A percentile compares a stretch with the other conserved stretches of the same genome.
These are phyloP conservation scores for Microcyclospora tardicrescens DNA, from an alignment of 2,329 filamentous ascomycete species.

Conservation along the genomic window DNA sequence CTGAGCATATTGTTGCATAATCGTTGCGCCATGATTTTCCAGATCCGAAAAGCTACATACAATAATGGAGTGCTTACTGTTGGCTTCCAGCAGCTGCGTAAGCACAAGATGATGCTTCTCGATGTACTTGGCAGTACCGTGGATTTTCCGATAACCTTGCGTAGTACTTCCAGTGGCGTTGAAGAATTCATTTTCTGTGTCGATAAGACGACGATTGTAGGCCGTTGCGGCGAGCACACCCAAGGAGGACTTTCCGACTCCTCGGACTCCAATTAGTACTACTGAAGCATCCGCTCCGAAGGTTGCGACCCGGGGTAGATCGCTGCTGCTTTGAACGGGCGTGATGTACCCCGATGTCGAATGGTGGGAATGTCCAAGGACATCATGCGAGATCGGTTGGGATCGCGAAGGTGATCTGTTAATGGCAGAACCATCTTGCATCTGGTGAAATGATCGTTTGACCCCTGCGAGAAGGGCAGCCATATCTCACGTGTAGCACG, in stretches of 20 bases:
- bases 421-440: slow-evolving; percentile 8
- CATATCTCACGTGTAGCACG: slow-evolving; percentile 7
- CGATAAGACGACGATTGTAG: slow-evolving; percentile 54
- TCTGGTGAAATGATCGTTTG: slow-evolving; percentile 18
- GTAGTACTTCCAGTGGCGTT: slow-evolving; percentile 50
- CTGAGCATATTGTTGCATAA: slow-evolving; percentile 49
- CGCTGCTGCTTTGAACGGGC: neutral
- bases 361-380: slow-evolving; percentile 5
- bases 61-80: slow-evolving; percentile 51
- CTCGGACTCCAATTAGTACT: slow-evolving; percentile 58
- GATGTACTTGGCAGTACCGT: slow-evolving; percentile 51
- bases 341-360: slow-evolving; percentile 1
- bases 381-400: slow-evolving; percentile 6
- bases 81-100: slow-evolving; percentile 44
- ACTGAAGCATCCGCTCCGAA: slow-evolving; percentile 56
- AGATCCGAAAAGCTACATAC: slow-evolving; percentile 59
- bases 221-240: slow-evolving; percentile 63
- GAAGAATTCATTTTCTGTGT: slow-evolving; percentile 56
- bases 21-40: slow-evolving; percentile 47
- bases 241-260: slow-evolving; percentile 62
- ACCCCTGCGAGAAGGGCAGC: slow-evolving; percentile 16
- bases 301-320: slow-evolving; percentile 8
- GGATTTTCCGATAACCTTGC: slow-evolving; percentile 48
- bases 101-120: slow-evolving; percentile 50
- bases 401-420: neutral